These are phyloP conservation scores for Umbelopsis sp. DNA, from an alignment of 371 early-diverging fungal genomes.

Conservation along the genomic window DNA sequence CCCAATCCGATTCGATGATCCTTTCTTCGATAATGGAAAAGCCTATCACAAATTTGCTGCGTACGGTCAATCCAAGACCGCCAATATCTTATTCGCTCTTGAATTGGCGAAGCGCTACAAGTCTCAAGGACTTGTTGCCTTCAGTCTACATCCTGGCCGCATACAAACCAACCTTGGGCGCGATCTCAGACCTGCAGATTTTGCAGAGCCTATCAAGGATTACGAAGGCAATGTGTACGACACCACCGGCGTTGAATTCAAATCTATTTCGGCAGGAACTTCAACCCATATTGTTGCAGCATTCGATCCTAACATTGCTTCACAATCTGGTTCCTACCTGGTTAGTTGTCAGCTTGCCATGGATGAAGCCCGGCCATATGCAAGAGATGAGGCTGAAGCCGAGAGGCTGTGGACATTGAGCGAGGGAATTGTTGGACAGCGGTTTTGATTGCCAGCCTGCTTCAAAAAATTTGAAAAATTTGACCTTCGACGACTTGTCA, in stretches of 20 bases:
- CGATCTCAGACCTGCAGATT: neutral
- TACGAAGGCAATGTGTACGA: neutral
- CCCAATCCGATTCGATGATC: conserved; percentile 15
- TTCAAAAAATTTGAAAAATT: no score
- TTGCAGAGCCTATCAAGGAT: neutral
- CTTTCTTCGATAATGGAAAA: conserved; percentile 5
- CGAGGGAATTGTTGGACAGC: neutral
- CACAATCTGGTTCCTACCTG: neutral
- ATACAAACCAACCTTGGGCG: neutral
- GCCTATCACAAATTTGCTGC: neutral
- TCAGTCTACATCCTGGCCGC: conserved; percentile 31
- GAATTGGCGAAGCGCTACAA: conserved; percentile 20
- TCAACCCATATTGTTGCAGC: neutral
- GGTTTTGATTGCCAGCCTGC: neutral
- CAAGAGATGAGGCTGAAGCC: neutral
- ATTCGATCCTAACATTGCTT: neutral
- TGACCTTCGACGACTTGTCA: no score
- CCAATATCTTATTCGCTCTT: conserved; percentile 15
- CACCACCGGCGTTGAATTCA: neutral
- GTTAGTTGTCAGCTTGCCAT: neutral
- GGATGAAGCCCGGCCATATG: neutral
- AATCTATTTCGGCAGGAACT: neutral
- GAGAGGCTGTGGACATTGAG: neutral
- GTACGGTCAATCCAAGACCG: conserved; percentile 20
- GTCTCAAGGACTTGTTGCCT: conserved; percentile 22